A percentile compares a stretch with the other conserved stretches of the same genome.
Evolutionary conservation across 2,329 filamentous ascomycete genomes (phyloP).

Genomic region (Curvularia eragrostidis): DNA sequence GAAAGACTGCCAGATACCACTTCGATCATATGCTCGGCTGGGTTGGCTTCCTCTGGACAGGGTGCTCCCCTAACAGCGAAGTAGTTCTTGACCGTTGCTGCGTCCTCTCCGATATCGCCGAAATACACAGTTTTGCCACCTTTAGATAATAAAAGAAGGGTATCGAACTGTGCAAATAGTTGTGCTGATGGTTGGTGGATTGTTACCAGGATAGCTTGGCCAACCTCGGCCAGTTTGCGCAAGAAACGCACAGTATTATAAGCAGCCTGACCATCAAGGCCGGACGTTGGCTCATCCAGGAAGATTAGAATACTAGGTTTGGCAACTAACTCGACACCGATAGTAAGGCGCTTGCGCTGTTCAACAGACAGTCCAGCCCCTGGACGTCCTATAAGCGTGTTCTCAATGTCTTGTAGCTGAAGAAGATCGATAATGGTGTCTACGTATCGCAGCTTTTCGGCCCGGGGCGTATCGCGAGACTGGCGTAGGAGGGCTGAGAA

Average conservation of each 20-base stretch:
- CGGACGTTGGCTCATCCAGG: slow-evolving; percentile 73
- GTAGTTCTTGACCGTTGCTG: slow-evolving; percentile 69
- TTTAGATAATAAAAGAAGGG: slow-evolving; percentile 74
- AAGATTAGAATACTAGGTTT: slow-evolving; percentile 28
- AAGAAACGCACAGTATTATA: slow-evolving; percentile 86
- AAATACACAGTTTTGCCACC: slow-evolving; percentile 80
- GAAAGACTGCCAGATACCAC: slow-evolving; percentile 35
- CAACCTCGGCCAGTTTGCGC: slow-evolving; percentile 81
- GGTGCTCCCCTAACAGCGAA: slow-evolving; percentile 73
- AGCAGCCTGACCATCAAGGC: slow-evolving; percentile 79
- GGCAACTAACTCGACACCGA: slow-evolving; percentile 55
- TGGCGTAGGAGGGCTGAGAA: slow-evolving; percentile 67
- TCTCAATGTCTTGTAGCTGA: slow-evolving; percentile 65
- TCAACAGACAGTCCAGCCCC: slow-evolving; percentile 49
- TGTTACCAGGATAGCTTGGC: slow-evolving; percentile 82
- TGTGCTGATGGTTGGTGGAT: slow-evolving; percentile 93
- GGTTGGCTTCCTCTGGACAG: slow-evolving; percentile 72
- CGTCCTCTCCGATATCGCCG: slow-evolving; percentile 74
- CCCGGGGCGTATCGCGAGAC: slow-evolving; percentile 58
- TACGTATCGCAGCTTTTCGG: slow-evolving; percentile 66
- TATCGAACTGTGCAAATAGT: slow-evolving; percentile 86
- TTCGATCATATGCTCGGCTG: slow-evolving; percentile 78
- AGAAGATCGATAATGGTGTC: slow-evolving; percentile 65
- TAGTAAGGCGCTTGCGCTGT: slow-evolving; percentile 68
- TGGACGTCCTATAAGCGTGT: slow-evolving; percentile 56